Conservation (phyloP, 495 filamentous ascomycete species). For the Pyronema omphalodes region DNA sequence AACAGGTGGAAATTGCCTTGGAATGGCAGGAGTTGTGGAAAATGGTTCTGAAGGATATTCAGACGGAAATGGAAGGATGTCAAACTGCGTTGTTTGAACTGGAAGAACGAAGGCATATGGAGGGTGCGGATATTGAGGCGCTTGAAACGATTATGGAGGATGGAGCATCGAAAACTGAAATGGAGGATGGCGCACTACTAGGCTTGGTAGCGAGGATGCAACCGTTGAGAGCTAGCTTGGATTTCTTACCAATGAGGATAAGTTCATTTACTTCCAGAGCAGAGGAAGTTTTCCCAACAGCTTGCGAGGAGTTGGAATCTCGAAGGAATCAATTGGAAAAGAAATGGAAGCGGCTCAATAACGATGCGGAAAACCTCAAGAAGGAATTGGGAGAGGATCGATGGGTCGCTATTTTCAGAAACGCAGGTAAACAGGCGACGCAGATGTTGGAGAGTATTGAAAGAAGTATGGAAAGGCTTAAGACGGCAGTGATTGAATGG, state of each 20-base stretch:
- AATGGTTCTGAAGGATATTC: slow-evolving; percentile 80
- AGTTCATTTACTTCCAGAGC: slow-evolving; percentile 67
- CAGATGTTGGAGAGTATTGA: slow-evolving; percentile 91
- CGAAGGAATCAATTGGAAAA: slow-evolving; percentile 51
- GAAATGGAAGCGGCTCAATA: slow-evolving; percentile 63
- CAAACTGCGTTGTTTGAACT: slow-evolving; percentile 79
- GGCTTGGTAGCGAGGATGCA: slow-evolving; percentile 89
- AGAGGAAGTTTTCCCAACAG: slow-evolving; percentile 59
- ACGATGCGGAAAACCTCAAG: slow-evolving; percentile 67
- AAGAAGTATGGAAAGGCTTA: slow-evolving; percentile 61
- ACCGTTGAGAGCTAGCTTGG: slow-evolving; percentile 74
- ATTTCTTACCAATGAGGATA: slow-evolving; percentile 92
- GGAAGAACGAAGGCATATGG: slow-evolving; percentile 73
- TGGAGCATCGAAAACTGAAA: slow-evolving; percentile 28
- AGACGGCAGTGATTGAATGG: slow-evolving; percentile 37
- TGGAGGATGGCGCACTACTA: slow-evolving; percentile 48
- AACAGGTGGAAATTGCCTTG: slow-evolving; percentile 88
- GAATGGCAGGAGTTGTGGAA: slow-evolving; percentile 98
- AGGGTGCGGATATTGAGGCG: slow-evolving; percentile 66
- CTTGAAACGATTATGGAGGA: slow-evolving; percentile 91
- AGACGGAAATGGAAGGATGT: slow-evolving; percentile 70
- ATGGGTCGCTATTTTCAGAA: slow-evolving; percentile 87
- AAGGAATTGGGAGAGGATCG: slow-evolving; percentile 85
- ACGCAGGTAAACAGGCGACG: slow-evolving; percentile 77
- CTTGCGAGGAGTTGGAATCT: slow-evolving; percentile 70